Evolutionary conservation across 2,329 filamentous ascomycete species (phyloP), one percentile per base, ranked within the genome.

Genomic region (Aspergillus sp.): DNA sequence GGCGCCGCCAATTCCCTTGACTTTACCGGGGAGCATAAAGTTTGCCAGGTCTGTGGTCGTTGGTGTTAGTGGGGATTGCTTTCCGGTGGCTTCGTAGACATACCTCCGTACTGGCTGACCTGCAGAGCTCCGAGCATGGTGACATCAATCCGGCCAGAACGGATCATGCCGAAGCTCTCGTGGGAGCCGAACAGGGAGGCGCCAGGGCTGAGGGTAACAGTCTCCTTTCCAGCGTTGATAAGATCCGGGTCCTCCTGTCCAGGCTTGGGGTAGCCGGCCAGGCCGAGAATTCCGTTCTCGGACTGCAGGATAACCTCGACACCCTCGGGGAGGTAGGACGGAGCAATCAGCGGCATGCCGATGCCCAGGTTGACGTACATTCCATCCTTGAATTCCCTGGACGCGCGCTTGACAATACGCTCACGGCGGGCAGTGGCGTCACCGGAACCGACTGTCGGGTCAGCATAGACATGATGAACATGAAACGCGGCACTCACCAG

Each of bases 291-390:
- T 24, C 85, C 85, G 57, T 93, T 93, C 63, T 93, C 85, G 1
- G 80, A 84, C 57, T 93, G 85, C 32, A 93, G 74, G 72, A 84
- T 83, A 25, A 93, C 85, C 42, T 81, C 75, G 12, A 77, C 71
- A 33, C 73, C 74, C 1, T 72, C 58, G 5, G 81, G 75, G 3
- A 93, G 64, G 56, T 82, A 88, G 2, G 78, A 79, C 0, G 84
- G 82, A 1, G 85, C 83, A 19, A 91, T 69, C 27, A 85, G 89
- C 1, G 85, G 86, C 60, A 93, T 86, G 13, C 84, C 74, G 44
- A 93, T 91, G 43, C 85, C 85, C 26, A 93, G 52, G 89, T 93
- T 58, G 51, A 85, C 85, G 60, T 91, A 91, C 83, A 89, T 89
- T 64, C 85, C 85, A 58, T 91, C 73, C 59, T 84, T 81, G 42